phyloP scores from a whole-genome alignment of 1,284 basidiomycete genomes.

The Sanguinoderma infundibulare region DNA sequence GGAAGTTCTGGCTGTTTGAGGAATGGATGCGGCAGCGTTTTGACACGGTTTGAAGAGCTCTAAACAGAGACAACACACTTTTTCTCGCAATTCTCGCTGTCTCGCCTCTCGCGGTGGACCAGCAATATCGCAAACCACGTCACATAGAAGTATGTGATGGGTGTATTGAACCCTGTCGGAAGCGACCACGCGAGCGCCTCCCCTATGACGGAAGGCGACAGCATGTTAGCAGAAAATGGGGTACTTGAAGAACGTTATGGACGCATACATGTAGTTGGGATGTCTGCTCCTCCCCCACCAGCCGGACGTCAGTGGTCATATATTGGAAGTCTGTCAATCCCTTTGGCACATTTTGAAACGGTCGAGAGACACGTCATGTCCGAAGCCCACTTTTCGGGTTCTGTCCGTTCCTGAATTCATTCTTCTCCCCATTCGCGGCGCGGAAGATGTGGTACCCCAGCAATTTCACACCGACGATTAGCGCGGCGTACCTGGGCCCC shows the following conservation, averaged over 20 bases:
- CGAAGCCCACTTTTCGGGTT: not conserved
- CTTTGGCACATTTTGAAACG: not conserved
- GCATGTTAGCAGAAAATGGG: not conserved
- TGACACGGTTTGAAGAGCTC: not conserved
- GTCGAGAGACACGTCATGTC: not conserved
- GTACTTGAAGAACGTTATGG: not conserved
- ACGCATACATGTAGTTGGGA: slow-evolving; percentile 86
- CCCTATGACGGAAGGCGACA: too few relatives aligned
- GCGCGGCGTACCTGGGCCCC: slow-evolving; percentile 62
- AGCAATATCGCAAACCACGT: slow-evolving; percentile 91
- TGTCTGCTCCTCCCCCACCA: slow-evolving; percentile 98
- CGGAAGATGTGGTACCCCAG: slow-evolving; percentile 95
- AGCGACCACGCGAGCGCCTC: slow-evolving; percentile 71
- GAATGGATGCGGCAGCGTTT: not conserved
- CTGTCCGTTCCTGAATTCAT: slow-evolving; percentile 59
- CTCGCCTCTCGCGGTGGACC: slow-evolving; percentile 88
- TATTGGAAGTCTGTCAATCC: slow-evolving; percentile 67
- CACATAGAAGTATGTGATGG: slow-evolving; percentile 96
- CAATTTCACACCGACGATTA: slow-evolving; percentile 72
- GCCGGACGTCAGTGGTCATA: slow-evolving; percentile 92
- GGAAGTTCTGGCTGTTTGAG: not conserved
- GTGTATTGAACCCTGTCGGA: slow-evolving; percentile 90
- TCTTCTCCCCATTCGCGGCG: slow-evolving; percentile 90
- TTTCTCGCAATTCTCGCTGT: slow-evolving; percentile 90
- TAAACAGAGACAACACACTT: slow-evolving; percentile 56